Evolutionary conservation across 164 flowering plant species (phyloP).

Genomic region (Santalum album): DNA sequence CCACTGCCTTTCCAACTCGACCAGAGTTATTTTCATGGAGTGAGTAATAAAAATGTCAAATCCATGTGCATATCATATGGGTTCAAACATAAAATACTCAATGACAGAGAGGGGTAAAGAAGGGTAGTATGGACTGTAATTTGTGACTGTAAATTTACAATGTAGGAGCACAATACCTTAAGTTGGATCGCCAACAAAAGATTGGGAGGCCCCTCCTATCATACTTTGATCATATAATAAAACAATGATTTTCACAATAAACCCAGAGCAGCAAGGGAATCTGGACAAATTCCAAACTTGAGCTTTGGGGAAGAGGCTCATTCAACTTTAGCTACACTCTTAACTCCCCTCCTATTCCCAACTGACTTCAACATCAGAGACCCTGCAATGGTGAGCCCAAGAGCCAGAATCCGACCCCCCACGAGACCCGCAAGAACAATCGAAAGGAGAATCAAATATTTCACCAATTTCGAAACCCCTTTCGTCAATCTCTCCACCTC

Average conservation of each 20-base stretch:
- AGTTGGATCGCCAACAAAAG: slow-evolving; percentile 15
- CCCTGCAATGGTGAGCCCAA: slow-evolving; percentile 27
- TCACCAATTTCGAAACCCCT: slow-evolving; percentile 7
- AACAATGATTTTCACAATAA: too few species aligned
- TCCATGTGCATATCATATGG: too few species aligned
- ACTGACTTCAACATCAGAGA: slow-evolving; percentile 19
- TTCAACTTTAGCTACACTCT: background rate
- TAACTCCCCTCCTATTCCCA: slow-evolving; percentile 3
- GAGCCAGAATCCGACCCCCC: slow-evolving; percentile 38
- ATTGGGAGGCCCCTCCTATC: slow-evolving; percentile 13
- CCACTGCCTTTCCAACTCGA: too few species aligned
- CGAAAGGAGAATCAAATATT: slow-evolving; percentile 19
- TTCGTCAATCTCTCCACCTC: slow-evolving; percentile 1
- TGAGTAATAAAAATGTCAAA: too few species aligned
- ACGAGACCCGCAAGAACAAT: slow-evolving; percentile 43
- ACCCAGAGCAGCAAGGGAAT: too few species aligned
- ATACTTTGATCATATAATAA: background rate
- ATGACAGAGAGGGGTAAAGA: background rate
- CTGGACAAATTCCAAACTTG: slow-evolving; percentile 8
- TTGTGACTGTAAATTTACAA: slow-evolving; percentile 3
- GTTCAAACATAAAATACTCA: too few species aligned
- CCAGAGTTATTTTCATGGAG: too few species aligned
- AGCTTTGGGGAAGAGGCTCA: background rate
- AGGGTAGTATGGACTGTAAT: background rate
- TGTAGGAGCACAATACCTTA: background rate